Evolutionary conservation across 176 grass and related monocot genomes (phyloP), one percentile per base, ranked within the genome.

Genomic region (Zoysia japonica): DNA sequence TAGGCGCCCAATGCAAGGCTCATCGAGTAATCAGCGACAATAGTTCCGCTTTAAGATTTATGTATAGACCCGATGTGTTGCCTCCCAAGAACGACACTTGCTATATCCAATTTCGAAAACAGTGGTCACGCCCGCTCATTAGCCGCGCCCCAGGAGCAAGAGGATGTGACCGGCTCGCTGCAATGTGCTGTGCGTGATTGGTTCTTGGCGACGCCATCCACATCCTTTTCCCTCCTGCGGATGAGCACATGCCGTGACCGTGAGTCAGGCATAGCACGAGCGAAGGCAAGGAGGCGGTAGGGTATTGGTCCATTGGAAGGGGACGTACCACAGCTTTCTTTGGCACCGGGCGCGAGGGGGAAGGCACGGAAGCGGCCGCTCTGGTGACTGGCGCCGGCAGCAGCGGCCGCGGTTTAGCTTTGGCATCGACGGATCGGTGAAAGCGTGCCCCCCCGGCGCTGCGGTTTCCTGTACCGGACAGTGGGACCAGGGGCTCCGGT

Each of bases 191-290:
- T 5, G 20, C 10, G 19, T 16, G 9, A 15, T 42, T 37, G 61
- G 19, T 67, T n/a, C 36, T 63, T 62, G 37, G 56, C 56, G 38
- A 28, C n/a, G 42, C 44, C 60, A 55, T 65, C 2, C 36, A 43
- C 2, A 43, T 28, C 9, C 7, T 37, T 55, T 38, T 47, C 11
- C 41, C 44, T 12, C 56, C 35, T 51, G 36, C 50, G 79, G 79
- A 72, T 64, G 63, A 72, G 70, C 70, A 54, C 69, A 7, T 28
- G 7, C 75, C 74, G 35, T 37, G 20, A 15, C 75, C 74, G 35
- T 37, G 20, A 15, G 70, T 13, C 10, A 79, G 64, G 42, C 63
- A 55, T 5, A 14, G 76, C 62, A 81, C 15, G 54, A 50, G 10
- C 16, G 5, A 38, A 20, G 16, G 68, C 72, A 11, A 72, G 53